phyloP scores from a whole-genome alignment of 169 alveolate genomes.

The Plasmodium reichenowi region DNA sequence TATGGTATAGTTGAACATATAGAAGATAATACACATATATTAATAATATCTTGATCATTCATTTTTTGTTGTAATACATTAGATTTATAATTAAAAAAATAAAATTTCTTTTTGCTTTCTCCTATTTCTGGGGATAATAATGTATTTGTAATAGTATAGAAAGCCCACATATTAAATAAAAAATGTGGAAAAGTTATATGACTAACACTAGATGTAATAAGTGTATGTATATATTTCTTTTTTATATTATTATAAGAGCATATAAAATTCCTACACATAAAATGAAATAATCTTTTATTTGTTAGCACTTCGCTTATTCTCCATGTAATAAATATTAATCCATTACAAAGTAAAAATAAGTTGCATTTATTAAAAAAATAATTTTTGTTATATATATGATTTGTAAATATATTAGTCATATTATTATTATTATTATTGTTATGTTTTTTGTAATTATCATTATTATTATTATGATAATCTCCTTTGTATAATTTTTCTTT shows the following conservation, averaged over 20 bases:
- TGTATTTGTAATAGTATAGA: conserved; percentile 58
- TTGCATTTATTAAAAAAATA: conserved; percentile 61
- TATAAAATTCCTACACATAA: conserved; percentile 82
- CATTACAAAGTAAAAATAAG: conserved; percentile 77
- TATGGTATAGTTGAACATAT: conserved; percentile 55
- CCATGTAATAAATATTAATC: conserved; percentile 81
- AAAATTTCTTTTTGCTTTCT: conserved; percentile 58
- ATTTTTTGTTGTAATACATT: conserved; percentile 69
- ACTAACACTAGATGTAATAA: conserved; percentile 82
- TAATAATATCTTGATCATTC: conserved; percentile 44
- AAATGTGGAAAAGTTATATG: conserved; percentile 76
- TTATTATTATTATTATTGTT: conserved; percentile 22
- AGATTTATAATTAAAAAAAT: conserved; percentile 57
- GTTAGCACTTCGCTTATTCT: conserved; percentile 70
- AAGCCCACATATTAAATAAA: conserved; percentile 75
- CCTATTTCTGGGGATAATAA: conserved; percentile 73
- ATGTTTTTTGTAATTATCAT: too few relatives aligned
- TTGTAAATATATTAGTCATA: conserved; percentile 17
- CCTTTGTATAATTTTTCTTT: neutral
- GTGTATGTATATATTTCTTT: conserved; percentile 79
- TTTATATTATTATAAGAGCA: conserved; percentile 81
- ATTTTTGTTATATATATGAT: conserved; percentile 5
- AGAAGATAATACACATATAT: conserved; percentile 54
- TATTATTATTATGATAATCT: too few relatives aligned
- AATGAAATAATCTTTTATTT: conserved; percentile 77